Percentiles rank a stretch among this genome's conserved stretches.
Conservation (phyloP, 176 grass and related monocot species). For the Puccinellia tenuiflora region DNA sequence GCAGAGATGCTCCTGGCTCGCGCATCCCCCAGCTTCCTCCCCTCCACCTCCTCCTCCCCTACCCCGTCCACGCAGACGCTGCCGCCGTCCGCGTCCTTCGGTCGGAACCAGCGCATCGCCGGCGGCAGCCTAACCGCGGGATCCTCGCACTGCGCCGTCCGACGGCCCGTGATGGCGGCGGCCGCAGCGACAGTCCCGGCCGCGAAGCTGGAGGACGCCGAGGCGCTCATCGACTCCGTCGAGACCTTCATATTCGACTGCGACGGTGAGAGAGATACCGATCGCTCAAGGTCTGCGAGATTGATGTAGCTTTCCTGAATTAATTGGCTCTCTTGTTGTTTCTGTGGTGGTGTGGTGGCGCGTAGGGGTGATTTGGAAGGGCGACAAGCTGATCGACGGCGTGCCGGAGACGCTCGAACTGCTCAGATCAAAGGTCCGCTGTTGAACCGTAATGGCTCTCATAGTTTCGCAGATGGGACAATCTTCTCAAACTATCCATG, state of each 20-base stretch:
- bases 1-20: slow-evolving; percentile 39
- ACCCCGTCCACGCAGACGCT: slow-evolving; percentile 14
- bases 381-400: slow-evolving; percentile 84
- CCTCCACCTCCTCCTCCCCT: slow-evolving; percentile 28
- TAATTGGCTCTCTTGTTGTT: neutral
- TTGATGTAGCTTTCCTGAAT: neutral
- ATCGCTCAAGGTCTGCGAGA: neutral
- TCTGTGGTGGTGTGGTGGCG: neutral
- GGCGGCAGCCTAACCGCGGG: neutral
- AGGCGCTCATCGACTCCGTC: slow-evolving; percentile 85
- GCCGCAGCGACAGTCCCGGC: slow-evolving; percentile 19
- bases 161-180: slow-evolving; percentile 34
- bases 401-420: slow-evolving; percentile 85
- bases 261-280: slow-evolving; percentile 43
- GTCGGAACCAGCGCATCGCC: neutral
- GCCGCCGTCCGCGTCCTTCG: neutral
- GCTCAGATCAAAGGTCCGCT: slow-evolving; percentile 66
- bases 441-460: neutral
- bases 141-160: neutral
- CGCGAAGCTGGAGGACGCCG: slow-evolving; percentile 56
- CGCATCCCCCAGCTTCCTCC: slow-evolving; percentile 32
- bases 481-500: neutral
- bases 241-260: slow-evolving; percentile 97
- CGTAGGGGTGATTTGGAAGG: slow-evolving; percentile 93
- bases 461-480: neutral